These are phyloP conservation scores for Persicaria tinctoria DNA, from an alignment of 148 eudicot genomes.

Conservation along the genomic window DNA sequence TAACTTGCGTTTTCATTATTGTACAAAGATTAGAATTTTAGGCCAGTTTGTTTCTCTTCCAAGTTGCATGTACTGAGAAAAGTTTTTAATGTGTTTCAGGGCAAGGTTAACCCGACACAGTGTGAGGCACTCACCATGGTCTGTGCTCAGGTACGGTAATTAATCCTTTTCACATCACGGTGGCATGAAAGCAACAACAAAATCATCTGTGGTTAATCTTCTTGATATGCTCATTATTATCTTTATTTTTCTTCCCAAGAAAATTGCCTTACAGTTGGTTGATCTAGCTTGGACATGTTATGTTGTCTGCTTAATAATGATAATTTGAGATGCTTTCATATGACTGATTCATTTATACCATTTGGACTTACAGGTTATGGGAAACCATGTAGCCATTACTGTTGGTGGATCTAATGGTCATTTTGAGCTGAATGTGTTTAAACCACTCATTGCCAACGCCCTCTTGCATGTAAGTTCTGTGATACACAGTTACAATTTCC, in stretches of 20 bases:
- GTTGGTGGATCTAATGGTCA: slow-evolving; percentile 97
- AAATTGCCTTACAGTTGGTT: neutral
- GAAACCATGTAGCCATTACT: slow-evolving; percentile 91
- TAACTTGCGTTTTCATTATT: neutral
- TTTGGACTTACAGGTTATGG: slow-evolving; percentile 66
- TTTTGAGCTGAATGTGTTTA: slow-evolving; percentile 94
- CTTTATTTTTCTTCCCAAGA: neutral
- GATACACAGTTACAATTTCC: neutral
- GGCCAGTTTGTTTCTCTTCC: neutral
- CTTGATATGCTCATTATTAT: neutral
- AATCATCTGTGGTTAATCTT: neutral
- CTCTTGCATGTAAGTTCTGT: slow-evolving; percentile 66
- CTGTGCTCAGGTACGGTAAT: slow-evolving; percentile 75
- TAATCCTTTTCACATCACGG: neutral
- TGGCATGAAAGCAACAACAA: neutral
- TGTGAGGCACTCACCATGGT: slow-evolving; percentile 99
- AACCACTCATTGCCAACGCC: slow-evolving; percentile 88
- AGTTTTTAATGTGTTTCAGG: slow-evolving; percentile 33
- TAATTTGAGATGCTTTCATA: neutral
- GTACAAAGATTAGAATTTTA: neutral
- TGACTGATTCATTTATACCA: slow-evolving; percentile 6
- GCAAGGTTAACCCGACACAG: slow-evolving; percentile 98
- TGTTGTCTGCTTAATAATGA: neutral
- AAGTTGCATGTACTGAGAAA: neutral
- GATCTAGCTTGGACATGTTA: neutral